A percentile compares a stretch with the other conserved stretches of the same genome.
Evolutionary conservation across 2,329 filamentous ascomycete species (phyloP).

Genomic region (Calonectria ilicicola): DNA sequence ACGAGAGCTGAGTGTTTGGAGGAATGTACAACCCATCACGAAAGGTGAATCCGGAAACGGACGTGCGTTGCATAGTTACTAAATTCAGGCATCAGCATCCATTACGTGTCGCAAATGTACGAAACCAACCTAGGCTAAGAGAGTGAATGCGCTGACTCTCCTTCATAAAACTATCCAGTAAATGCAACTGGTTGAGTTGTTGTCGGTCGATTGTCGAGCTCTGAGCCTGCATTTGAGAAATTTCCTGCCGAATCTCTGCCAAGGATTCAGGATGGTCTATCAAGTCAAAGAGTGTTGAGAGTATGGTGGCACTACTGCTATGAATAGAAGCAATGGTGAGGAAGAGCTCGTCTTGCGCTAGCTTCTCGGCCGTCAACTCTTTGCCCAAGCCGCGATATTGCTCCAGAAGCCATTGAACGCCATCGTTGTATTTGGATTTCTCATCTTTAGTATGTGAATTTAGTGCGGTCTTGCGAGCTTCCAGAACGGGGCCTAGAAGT

Average conservation of each 20-base stretch:
- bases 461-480: neutral
- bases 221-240: neutral
- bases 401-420: neutral
- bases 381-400: neutral
- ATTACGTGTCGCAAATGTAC: neutral
- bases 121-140: neutral
- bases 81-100: neutral
- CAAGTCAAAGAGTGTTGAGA: neutral
- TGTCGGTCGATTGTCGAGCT: neutral
- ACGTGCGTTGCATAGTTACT: neutral
- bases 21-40: neutral
- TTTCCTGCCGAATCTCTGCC: neutral
- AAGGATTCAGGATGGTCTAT: neutral
- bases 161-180: neutral
- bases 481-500: neutral
- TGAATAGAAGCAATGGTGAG: neutral
- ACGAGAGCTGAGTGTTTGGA: neutral
- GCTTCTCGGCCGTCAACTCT: neutral
- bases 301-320: neutral
- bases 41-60: neutral
- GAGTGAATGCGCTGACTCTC: neutral
- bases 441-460: neutral
- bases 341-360: neutral
- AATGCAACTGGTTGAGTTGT: neutral
- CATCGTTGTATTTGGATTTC: neutral